These are phyloP conservation scores for Venustampulla echinocandica DNA, from an alignment of 495 filamentous ascomycete species.

Conservation along the genomic window DNA sequence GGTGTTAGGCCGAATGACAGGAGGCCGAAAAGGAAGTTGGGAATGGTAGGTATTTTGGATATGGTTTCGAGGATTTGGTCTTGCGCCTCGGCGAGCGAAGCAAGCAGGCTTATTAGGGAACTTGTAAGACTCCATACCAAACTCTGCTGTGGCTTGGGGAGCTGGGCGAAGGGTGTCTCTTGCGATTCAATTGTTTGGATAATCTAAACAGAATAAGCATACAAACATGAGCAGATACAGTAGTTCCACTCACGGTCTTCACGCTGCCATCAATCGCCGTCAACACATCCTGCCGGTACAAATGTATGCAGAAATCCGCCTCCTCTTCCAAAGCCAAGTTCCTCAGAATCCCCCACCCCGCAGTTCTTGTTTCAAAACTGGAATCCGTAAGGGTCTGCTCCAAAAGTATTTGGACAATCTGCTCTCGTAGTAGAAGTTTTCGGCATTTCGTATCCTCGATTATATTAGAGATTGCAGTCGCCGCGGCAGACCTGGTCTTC, in stretches of 20 bases:
- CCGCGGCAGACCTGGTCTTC: slow-evolving; percentile 43
- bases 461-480: slow-evolving; percentile 47
- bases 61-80: slow-evolving; percentile 47
- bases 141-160: slow-evolving; percentile 38
- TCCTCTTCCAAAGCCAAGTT: slow-evolving; percentile 51
- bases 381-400: slow-evolving; percentile 52
- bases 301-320: slow-evolving; percentile 50
- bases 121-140: slow-evolving; percentile 41
- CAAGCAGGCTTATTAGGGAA: slow-evolving; percentile 36
- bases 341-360: slow-evolving; percentile 52
- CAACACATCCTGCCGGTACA: slow-evolving; percentile 48
- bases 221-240: not conserved
- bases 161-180: slow-evolving; percentile 31
- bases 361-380: slow-evolving; percentile 45
- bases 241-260: slow-evolving; percentile 33
- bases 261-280: slow-evolving; percentile 45
- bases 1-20: slow-evolving; percentile 29
- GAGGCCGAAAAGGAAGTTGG: slow-evolving; percentile 43
- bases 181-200: slow-evolving; percentile 32
- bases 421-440: slow-evolving; percentile 50
- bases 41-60: slow-evolving; percentile 33
- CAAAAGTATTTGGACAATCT: slow-evolving; percentile 49
- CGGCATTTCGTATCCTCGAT: slow-evolving; percentile 48
- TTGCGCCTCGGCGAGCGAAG: slow-evolving; percentile 38
- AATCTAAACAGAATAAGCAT: slow-evolving; percentile 26